Evolutionary conservation across 345 rosid species (phyloP), one percentile per base, ranked within the genome.

Genomic region (Fremontodendron californicum): DNA sequence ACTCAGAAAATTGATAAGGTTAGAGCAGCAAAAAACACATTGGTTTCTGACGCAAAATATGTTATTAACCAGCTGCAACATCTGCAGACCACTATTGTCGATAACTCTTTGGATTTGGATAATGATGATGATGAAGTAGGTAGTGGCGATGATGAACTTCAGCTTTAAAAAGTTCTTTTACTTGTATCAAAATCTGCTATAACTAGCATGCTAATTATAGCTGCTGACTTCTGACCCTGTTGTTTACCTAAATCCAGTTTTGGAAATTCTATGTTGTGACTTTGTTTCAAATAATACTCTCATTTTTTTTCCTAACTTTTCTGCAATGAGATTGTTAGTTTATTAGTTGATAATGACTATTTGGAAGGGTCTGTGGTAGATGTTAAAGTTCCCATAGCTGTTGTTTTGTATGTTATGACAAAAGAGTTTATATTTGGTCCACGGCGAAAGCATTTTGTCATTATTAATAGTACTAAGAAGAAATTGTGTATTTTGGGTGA

Each of bases 41-140:
- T 89, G 74, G 80, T 81, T 68, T 85, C 85, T 69, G 85, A 89
- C 77, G 94, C 88, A 43, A 85, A 78, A 77, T 85, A 89, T 86
- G 95, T 88, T 54, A 84, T 93, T 55, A 77, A 85, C 79, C 90
- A 90, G 80, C 84, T 93, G 11, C 87, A 86, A 70, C 76, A 81
- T 78, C 81, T 87, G 23, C 82, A 84, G 75, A 43, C 84, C 6
- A 73, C 77, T 57, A 29, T 75, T 40, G 68, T 60, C 2, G 77
- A 78, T 9, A 71, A 77, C 61, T 83, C 90, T 72, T 83, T 84
- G n/a, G 90, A 89, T 73, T 72, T 83, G 60, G 82, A 42, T 69
- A 27, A 68, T 13, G 54, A 82, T 37, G 83, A 80, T 69, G 85
- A 67, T 55, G 31, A 43, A 3, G 37, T 27, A 23, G 65, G 9